A percentile compares a stretch with the other conserved stretches of the same genome.
phyloP scores from a whole-genome alignment of 441 rosid genomes.

The Rhodomyrtus psidioides region DNA sequence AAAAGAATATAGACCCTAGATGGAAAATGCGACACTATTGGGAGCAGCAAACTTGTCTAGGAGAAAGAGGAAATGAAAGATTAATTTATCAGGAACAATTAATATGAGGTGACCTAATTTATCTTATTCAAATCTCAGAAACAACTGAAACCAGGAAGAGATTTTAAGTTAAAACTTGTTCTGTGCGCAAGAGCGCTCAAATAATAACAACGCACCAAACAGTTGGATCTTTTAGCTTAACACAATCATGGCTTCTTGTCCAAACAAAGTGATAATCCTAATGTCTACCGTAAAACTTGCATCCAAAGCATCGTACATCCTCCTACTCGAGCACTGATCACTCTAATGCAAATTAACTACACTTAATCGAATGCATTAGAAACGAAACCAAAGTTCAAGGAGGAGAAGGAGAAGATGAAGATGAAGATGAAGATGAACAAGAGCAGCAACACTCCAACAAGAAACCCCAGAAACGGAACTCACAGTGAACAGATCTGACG shows the following conservation, averaged over 20 bases:
- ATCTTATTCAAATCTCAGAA: not conserved
- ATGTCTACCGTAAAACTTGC: conserved; percentile 6
- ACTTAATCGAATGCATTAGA: not conserved
- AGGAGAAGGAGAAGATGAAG: not conserved
- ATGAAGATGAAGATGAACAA: not conserved
- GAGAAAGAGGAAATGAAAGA: not conserved
- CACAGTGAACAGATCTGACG: not conserved
- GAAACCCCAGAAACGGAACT: conserved; percentile 3
- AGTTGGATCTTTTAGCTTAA: not conserved
- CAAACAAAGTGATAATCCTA: not conserved
- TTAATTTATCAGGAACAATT: not conserved
- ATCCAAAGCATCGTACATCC: conserved; percentile 19
- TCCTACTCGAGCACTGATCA: conserved; percentile 8
- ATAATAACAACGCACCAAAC: not conserved
- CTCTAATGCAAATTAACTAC: not conserved
- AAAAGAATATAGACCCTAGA: not conserved
- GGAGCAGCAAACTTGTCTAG: not conserved
- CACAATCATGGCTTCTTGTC: not conserved
- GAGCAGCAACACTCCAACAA: not conserved
- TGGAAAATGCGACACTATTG: not conserved
- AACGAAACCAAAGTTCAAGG: not conserved
- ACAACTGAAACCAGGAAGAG: not conserved
- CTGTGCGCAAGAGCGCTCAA: not conserved
- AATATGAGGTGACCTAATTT: not conserved
- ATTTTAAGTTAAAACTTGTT: not conserved